Evolutionary conservation across 306 rosid species (phyloP), one percentile per base, ranked within the genome.

Genomic region (Lotus japonicus): DNA sequence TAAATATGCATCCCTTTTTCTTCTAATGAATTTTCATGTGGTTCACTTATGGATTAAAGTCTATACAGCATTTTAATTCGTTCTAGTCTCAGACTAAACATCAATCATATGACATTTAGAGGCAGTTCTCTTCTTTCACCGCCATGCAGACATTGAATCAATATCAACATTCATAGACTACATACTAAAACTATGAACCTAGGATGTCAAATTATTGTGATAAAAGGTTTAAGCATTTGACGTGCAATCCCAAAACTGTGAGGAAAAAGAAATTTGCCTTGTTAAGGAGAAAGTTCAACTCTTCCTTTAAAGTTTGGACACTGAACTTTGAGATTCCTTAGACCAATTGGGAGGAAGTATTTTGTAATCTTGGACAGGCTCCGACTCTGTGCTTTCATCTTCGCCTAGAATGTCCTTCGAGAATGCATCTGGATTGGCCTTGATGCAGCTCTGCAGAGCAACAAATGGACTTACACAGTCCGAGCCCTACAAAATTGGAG

Each of bases 381-480:
- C 82, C 21, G 33, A 67, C 73, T 79, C 85, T 58, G 77, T 57
- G 39, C 71, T 84, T 60, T 68, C 88, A 62, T 76, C 89, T 68
- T 68, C 87, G 0, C 76, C 89, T 49, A 84, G 71, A 67, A 80
- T 13, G 56, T 84, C 89, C 66, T 83, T 78, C 10, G 97, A 85
- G 75, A 92, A 92, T 7, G 94, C 92, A 75, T 83, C 38, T 38
- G 97, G 98, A 72, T 94, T 80, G 68, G 88, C 89, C 82, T 88
- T 94, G 77, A 94, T 90, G 82, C 96, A 94, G 60, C 81, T 86
- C 85, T 94, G 97, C 80, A 94, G 79, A 51, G 87, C 86, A 58
- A 94, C 84, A 66, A 94, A 90, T 23, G 96, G 95, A 65, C 79
- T 82, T 74, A 90, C 94, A 54, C 97, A 94, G 80, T 87, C 97